These are phyloP conservation scores for Ziziphus jujuba DNA, from an alignment of 306 rosid species.

Conservation along the genomic window DNA sequence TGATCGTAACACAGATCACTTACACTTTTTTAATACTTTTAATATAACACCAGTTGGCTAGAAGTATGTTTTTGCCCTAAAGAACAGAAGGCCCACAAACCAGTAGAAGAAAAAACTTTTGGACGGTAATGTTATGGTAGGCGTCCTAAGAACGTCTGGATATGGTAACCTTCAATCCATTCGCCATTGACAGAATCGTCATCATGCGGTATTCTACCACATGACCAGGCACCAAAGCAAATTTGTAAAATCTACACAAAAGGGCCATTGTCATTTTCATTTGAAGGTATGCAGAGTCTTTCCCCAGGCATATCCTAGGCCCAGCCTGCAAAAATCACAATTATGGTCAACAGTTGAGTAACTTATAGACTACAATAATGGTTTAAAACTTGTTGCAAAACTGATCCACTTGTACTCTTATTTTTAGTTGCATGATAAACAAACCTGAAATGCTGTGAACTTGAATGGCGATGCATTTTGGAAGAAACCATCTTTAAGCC, in stretches of 20 bases:
- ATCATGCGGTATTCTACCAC: slow-evolving; percentile 75
- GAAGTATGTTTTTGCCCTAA: too few relatives aligned
- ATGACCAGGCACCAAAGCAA: slow-evolving; percentile 69
- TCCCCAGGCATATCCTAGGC: slow-evolving; percentile 90
- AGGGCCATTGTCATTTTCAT: slow-evolving; percentile 90
- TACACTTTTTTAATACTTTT: too few relatives aligned
- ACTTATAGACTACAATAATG: background rate
- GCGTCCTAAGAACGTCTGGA: slow-evolving; percentile 37
- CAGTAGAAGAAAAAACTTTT: too few relatives aligned
- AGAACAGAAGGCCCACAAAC: too few relatives aligned
- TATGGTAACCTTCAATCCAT: slow-evolving; percentile 75
- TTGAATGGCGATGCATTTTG: slow-evolving; percentile 78
- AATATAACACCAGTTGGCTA: too few relatives aligned
- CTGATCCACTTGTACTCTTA: background rate
- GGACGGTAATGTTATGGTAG: too few relatives aligned
- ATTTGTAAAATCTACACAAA: slow-evolving; percentile 82
- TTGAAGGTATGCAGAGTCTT: slow-evolving; percentile 93
- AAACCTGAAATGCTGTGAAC: slow-evolving; percentile 92
- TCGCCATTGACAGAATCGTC: slow-evolving; percentile 88
- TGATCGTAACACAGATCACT: too few relatives aligned
- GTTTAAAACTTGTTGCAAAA: background rate
- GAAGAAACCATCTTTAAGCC: slow-evolving; percentile 76
- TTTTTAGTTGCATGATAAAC: background rate
- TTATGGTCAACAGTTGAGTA: background rate
- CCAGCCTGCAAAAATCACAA: slow-evolving; percentile 60